Base-by-base conservation (phyloP, 495 filamentous ascomycete species). In the Aspergillus panamensis region DNA sequence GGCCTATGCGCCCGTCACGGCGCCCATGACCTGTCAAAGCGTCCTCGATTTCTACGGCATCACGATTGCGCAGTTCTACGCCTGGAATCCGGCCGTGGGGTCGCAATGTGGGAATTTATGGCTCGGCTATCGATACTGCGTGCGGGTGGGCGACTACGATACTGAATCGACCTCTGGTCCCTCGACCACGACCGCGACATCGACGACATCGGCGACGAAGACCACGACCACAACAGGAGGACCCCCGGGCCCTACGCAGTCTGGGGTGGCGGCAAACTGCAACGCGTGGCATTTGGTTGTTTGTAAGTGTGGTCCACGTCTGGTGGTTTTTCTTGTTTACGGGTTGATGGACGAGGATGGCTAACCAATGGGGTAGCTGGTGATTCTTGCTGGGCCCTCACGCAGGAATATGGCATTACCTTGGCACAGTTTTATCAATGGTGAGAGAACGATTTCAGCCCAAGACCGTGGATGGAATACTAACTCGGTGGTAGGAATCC, bases 361-460 rank as follows among this genome's bases (percentile, higher is more conserved):
- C 50, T 52, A 40, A 42, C 10, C 0, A 8, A 19, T 51, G 17
- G 20, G 12, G 8, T 39, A 19, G 16, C n/a, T 37, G 42, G 50
- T 17, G 45, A 60, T 14, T 39, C 21, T 10, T 60, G 52, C 21
- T 8, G 25, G 10, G 30, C 14, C 14, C 25, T 60, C 60, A 55
- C 62, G 9, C 16, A 29, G 12, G 35, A 53, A 48, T 57, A 58
- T 25, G 31, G 25, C 20, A 65, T 61, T 55, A 75, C 69, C 51
- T 51, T 58, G 5, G 64, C 72, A 6, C 66, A 74, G 29, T 60
- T 60, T 30, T 52, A 57, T 61, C 57, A 13, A 55, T 73, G 20
- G 60, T 48, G 17, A 44, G 40, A 16, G n/a, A n/a, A 8, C 40
- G 2, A 54, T 52, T 30, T 40, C 8, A 13, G 32, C 31, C 31